Evolutionary conservation across 768 basidiomycete species (phyloP).

Genomic region (Lactarius psammicola): DNA sequence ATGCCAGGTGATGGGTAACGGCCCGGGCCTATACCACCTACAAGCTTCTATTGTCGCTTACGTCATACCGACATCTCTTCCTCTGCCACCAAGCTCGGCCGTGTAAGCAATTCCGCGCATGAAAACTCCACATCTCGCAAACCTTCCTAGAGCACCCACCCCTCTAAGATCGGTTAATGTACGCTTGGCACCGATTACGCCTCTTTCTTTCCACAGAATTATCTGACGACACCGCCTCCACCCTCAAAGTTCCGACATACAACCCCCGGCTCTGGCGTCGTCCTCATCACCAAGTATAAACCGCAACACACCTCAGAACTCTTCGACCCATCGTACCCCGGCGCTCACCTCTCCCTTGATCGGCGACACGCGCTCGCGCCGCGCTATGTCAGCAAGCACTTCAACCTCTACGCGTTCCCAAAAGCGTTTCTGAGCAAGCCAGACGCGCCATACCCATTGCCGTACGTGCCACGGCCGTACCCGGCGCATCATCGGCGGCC

Average conservation of each 20-base stretch:
- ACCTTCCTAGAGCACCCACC: conserved; percentile 9
- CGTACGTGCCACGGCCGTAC: conserved; percentile 15
- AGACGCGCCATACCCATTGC: not conserved
- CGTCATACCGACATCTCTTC: too few relatives aligned
- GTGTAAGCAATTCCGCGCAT: conserved; percentile 9
- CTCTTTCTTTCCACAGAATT: too few relatives aligned
- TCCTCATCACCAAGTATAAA: conserved; percentile 7
- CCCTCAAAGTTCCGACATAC: conserved; percentile 17
- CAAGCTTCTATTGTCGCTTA: too few relatives aligned
- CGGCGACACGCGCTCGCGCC: not conserved
- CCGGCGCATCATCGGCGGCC: not conserved
- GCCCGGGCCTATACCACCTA: too few relatives aligned
- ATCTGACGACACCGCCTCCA: not conserved
- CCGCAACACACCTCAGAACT: not conserved
- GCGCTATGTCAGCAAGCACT: not conserved
- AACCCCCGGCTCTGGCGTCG: conserved; percentile 19
- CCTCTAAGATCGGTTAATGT: conserved; percentile 18
- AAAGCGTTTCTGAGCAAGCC: conserved; percentile 20
- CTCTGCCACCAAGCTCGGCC: too few relatives aligned
- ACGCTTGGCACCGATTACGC: not conserved
- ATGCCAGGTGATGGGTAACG: too few relatives aligned
- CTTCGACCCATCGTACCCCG: conserved; percentile 15
- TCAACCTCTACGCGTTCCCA: conserved; percentile 17
- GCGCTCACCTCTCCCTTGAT: conserved; percentile 3
- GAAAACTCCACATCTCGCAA: conserved; percentile 9